These are phyloP conservation scores for Micractinium sp. DNA, from an alignment of 139 green algal genomes.

Conservation along the genomic window DNA sequence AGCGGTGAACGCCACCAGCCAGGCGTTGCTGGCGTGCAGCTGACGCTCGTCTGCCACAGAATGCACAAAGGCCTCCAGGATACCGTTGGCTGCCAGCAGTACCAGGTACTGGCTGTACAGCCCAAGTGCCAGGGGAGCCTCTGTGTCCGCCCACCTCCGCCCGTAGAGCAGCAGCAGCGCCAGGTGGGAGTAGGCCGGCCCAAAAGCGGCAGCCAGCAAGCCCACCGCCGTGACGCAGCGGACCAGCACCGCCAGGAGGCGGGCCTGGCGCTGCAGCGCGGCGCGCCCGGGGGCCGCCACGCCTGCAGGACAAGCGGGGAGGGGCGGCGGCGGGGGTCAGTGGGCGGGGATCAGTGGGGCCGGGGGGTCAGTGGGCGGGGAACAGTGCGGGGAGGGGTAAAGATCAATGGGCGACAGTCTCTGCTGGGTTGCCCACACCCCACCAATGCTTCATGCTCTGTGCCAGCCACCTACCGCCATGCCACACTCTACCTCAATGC, in stretches of 20 bases:
- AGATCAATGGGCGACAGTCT: background rate
- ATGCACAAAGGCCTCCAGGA: constrained; percentile 85
- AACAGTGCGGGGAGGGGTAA: background rate
- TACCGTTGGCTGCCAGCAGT: constrained; percentile 79
- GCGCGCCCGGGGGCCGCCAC: background rate
- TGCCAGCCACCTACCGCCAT: background rate
- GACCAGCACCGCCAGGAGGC: constrained; percentile 63
- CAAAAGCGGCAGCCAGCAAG: constrained; percentile 75
- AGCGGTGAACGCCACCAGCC: constrained; percentile 61
- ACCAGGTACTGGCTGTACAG: constrained; percentile 83
- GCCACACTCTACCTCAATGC: no score
- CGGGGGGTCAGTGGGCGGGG: background rate
- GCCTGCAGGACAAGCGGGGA: background rate
- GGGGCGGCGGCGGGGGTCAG: background rate
- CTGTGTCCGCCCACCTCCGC: constrained; percentile 69
- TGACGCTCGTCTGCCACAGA: constrained; percentile 57
- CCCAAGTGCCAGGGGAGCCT: constrained; percentile 74
- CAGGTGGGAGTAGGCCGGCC: constrained; percentile 76
- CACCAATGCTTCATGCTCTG: no score
- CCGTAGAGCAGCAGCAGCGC: constrained; percentile 80
- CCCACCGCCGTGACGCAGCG: constrained; percentile 66
- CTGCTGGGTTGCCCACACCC: background rate
- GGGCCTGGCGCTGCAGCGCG: constrained; percentile 31
- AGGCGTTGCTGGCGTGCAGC: constrained; percentile 63
- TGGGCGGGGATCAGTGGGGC: background rate